These are phyloP conservation scores for Saksenaea vasiformis DNA, from an alignment of 371 early-diverging fungal species.

Conservation along the genomic window DNA sequence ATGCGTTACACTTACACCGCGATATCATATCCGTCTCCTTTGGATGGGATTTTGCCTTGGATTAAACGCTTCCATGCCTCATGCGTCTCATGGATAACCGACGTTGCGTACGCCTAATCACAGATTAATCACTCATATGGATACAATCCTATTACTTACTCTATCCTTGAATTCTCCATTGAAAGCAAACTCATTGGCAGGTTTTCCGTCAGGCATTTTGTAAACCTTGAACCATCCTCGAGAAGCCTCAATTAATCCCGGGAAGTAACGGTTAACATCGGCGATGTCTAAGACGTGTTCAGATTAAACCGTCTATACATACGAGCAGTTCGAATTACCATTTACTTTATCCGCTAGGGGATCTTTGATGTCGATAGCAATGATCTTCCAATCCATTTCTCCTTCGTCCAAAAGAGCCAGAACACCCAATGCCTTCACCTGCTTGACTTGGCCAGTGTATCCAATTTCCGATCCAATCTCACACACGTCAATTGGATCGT, in stretches of 20 bases:
- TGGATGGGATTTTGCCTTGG: slow-evolving; percentile 39
- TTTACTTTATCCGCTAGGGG: slow-evolving; percentile 87
- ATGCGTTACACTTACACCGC: slow-evolving; percentile 14
- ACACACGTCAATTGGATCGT: slow-evolving; percentile 95
- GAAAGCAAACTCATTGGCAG: slow-evolving; percentile 98
- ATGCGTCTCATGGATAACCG: slow-evolving; percentile 57
- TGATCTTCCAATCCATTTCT: slow-evolving; percentile 98
- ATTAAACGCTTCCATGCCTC: slow-evolving; percentile 62
- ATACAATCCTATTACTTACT: slow-evolving; percentile 21
- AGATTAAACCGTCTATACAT: neutral
- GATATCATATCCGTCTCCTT: slow-evolving; percentile 37
- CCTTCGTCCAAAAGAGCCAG: slow-evolving; percentile 96
- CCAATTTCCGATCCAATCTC: slow-evolving; percentile 92
- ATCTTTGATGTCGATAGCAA: slow-evolving; percentile 92
- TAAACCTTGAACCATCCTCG: slow-evolving; percentile 99
- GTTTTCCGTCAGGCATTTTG: slow-evolving; percentile 99
- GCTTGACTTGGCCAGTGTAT: slow-evolving; percentile 90
- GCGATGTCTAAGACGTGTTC: slow-evolving; percentile 70
- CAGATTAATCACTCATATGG: neutral
- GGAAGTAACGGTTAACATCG: slow-evolving; percentile 95
- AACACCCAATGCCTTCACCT: slow-evolving; percentile 94
- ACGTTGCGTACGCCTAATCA: slow-evolving; percentile 47
- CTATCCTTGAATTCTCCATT: slow-evolving; percentile 87
- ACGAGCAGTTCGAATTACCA: slow-evolving; percentile 30
- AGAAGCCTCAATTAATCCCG: slow-evolving; percentile 94